Conservation (phyloP, 2,329 filamentous ascomycete species). For the Trichoderma guizhouense region DNA sequence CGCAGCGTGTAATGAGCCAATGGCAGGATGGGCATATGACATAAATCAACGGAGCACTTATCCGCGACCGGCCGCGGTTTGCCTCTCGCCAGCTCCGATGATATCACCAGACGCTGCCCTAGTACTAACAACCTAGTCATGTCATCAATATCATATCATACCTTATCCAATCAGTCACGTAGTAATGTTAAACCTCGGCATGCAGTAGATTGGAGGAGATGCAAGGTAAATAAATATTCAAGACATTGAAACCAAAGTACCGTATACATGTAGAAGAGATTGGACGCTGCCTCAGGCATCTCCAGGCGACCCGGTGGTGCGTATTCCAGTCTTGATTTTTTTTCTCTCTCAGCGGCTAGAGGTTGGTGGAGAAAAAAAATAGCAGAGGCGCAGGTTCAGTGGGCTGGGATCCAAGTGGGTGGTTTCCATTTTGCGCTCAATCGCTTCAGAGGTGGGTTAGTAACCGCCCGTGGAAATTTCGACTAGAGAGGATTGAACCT, state of each 20-base stretch:
- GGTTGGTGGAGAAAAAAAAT: slow-evolving; percentile 6
- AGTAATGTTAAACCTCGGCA: not conserved
- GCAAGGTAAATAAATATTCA: not conserved
- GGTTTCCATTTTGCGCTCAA: not conserved
- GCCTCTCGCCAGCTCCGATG: not conserved
- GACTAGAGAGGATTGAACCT: slow-evolving; percentile 15
- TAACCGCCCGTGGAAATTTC: slow-evolving; percentile 29
- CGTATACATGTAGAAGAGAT: not conserved
- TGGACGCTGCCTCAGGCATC: slow-evolving; percentile 12
- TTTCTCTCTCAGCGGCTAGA: slow-evolving; percentile 15
- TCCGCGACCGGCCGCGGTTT: not conserved
- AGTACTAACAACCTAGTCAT: not conserved
- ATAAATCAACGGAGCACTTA: not conserved
- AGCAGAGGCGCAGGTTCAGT: slow-evolving; percentile 2
- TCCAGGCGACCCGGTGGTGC: not conserved
- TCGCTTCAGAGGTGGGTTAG: slow-evolving; percentile 8
- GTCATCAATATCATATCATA: not conserved
- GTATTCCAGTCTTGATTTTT: not conserved
- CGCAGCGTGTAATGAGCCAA: not conserved
- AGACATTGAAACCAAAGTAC: not conserved
- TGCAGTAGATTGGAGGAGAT: not conserved
- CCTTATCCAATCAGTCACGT: not conserved
- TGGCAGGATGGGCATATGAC: not conserved
- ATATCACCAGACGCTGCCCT: not conserved
- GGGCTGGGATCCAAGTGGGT: not conserved